These are phyloP conservation scores for Claviceps sp. DNA, from an alignment of 2,329 filamentous ascomycete genomes.

Conservation along the genomic window DNA sequence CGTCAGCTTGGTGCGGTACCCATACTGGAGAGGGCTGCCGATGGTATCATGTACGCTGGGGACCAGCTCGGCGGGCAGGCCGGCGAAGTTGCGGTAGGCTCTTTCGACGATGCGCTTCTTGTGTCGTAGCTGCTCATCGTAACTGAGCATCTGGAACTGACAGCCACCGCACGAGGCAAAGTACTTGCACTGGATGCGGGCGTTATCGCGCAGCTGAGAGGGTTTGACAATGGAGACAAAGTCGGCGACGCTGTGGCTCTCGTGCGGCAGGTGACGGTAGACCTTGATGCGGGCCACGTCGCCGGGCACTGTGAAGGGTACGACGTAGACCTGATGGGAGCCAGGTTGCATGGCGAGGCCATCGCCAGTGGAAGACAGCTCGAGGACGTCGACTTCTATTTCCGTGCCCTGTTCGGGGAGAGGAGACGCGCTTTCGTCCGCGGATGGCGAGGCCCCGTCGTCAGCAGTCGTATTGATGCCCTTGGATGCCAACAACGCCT, in stretches of 20 bases:
- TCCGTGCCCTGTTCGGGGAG: conserved; percentile 59
- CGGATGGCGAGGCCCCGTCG: not conserved
- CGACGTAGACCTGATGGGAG: conserved; percentile 58
- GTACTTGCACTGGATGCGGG: conserved; percentile 68
- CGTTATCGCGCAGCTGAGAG: conserved; percentile 63
- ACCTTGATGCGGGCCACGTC: conserved; percentile 70
- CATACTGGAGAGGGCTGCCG: conserved; percentile 79
- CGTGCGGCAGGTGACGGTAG: conserved; percentile 51
- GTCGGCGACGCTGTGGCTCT: conserved; percentile 66
- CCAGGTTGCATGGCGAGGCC: conserved; percentile 64
- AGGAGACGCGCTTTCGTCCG: conserved; percentile 15
- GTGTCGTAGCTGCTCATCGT: conserved; percentile 69
- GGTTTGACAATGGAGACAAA: conserved; percentile 65
- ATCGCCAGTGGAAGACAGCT: conserved; percentile 84
- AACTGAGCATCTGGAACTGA: conserved; percentile 95
- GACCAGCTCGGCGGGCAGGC: conserved; percentile 60
- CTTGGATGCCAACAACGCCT: conserved; percentile 35
- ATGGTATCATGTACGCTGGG: conserved; percentile 74
- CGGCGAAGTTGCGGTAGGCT: conserved; percentile 83
- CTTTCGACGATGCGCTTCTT: conserved; percentile 83
- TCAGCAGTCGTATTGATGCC: conserved; percentile 8
- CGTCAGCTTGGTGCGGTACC: conserved; percentile 91
- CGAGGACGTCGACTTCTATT: conserved; percentile 67
- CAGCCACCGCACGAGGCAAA: conserved; percentile 82
- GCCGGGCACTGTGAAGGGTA: conserved; percentile 80